Conservation (phyloP, 2,329 filamentous ascomycete species). For the Allantophomopsis lycopodina region DNA sequence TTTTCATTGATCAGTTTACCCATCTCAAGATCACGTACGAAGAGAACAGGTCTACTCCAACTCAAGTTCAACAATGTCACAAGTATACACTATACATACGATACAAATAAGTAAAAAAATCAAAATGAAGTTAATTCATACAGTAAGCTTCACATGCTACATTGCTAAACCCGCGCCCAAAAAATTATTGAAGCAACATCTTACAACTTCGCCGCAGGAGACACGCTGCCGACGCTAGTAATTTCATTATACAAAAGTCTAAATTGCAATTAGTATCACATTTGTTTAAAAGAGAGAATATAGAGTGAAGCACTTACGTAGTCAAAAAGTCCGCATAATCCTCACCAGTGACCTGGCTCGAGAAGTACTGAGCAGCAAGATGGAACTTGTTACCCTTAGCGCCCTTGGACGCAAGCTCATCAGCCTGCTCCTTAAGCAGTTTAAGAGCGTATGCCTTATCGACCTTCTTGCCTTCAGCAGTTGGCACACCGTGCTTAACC, state of each 20-base stretch:
- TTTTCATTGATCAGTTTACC: too few relatives aligned
- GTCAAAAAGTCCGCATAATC: conserved; percentile 97
- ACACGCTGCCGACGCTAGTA: conserved; percentile 46
- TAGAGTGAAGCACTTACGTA: conserved; percentile 37
- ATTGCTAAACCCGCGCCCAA: too few relatives aligned
- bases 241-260: conserved; percentile 84
- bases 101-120: too few relatives aligned
- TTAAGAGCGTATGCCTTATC: conserved; percentile 85
- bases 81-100: too few relatives aligned
- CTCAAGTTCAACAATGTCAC: too few relatives aligned
- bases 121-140: too few relatives aligned
- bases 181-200: too few relatives aligned
- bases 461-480: conserved; percentile 79
- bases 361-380: conserved; percentile 85
- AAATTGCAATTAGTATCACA: conserved; percentile 8
- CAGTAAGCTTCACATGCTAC: too few relatives aligned
- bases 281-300: conserved; percentile 2
- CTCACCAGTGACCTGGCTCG: conserved; percentile 86
- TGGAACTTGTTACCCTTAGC: conserved; percentile 85
- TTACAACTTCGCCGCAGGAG: conserved; percentile 18
- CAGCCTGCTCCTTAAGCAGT: conserved; percentile 75
- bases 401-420: conserved; percentile 59
- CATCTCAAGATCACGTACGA: too few relatives aligned
- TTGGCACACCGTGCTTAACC: conserved; percentile 61
- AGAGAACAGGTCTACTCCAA: too few relatives aligned